Evolutionary conservation across 2,329 filamentous ascomycete genomes (phyloP), one percentile per base, ranked within the genome.

Genomic region (Colletotrichum navitas): DNA sequence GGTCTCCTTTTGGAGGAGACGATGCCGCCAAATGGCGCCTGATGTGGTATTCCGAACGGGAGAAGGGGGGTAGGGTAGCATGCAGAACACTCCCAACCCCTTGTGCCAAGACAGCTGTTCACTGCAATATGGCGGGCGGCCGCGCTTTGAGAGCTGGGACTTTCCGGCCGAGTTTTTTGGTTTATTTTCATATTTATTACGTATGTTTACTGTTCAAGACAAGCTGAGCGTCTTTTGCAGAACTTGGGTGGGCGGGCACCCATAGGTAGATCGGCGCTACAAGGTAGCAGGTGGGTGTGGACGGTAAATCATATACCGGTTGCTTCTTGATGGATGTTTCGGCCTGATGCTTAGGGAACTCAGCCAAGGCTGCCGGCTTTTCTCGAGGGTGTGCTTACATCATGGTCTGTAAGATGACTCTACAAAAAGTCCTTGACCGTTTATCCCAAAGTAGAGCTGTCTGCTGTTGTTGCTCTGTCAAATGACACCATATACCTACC

Each of bases 41-140:
- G 29, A 55, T 14, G 45, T 61, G 24, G 51, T 43, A 59, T 59
- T 45, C n/a, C 26, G 43, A 36, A 68, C 24, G 51, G 45, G 43
- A 6, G 36, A 14, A 11, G 14, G 36, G 14, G 14, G 36, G 11
- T 1, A 10, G 43, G 43, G 43, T 29, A 39, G 45, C 45, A 36
- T 32, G 52, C 18, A 56, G 32, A 39, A 26, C 14, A 26, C 32
- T 24, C 68, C 34, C 32, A 1, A 29, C 36, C 49, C 32, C 63
- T 58, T 56, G 16, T 39, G 63, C 63, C 68, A 67, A 70, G 49
- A 51, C 59, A 56, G 45, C 68, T 62, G 34, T 59, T 71, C 58
- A 52, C 52, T 55, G 58, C 64, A 34, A 56, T n/a, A 39, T 58
- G 45, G 21, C 45, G 6, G 45, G 45, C 62, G 39, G 34, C 63